phyloP scores from a whole-genome alignment of 73 alveolate genomes.

The Paramecium biaurelia region DNA sequence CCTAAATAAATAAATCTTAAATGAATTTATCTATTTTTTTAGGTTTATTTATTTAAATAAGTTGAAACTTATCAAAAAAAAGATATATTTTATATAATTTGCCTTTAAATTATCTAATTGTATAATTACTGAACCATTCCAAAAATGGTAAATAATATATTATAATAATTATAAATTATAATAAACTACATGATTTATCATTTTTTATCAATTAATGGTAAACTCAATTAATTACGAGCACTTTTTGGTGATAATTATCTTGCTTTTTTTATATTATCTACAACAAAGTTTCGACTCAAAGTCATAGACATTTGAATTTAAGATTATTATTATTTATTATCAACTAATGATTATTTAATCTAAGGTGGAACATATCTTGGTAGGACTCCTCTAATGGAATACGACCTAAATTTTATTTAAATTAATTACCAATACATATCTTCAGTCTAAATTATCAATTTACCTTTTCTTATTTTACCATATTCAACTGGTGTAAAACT shows the following conservation, averaged over 20 bases:
- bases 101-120: too few relatives aligned
- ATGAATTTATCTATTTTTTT: neutral
- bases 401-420: slow-evolving; percentile 11
- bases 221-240: neutral
- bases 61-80: too few relatives aligned
- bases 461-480: slow-evolving; percentile 96
- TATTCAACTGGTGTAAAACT: slow-evolving; percentile 97
- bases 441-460: slow-evolving; percentile 94
- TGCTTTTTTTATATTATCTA: slow-evolving; percentile 13
- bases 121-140: too few relatives aligned
- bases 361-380: slow-evolving; percentile 62
- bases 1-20: neutral
- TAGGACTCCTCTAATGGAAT: slow-evolving; percentile 47
- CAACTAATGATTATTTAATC: slow-evolving; percentile 49
- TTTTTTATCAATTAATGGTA: neutral
- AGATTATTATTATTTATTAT: slow-evolving; percentile 27
- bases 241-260: slow-evolving; percentile 32
- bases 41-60: too few relatives aligned
- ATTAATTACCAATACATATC: slow-evolving; percentile 92
- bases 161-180: neutral
- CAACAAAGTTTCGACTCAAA: slow-evolving; percentile 9
- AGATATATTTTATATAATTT: too few relatives aligned
- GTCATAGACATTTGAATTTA: neutral
- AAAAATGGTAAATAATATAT: too few relatives aligned
- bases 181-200: neutral